These are phyloP conservation scores for Monilinia polystroma DNA, from an alignment of 2,329 filamentous ascomycete genomes.

Conservation along the genomic window DNA sequence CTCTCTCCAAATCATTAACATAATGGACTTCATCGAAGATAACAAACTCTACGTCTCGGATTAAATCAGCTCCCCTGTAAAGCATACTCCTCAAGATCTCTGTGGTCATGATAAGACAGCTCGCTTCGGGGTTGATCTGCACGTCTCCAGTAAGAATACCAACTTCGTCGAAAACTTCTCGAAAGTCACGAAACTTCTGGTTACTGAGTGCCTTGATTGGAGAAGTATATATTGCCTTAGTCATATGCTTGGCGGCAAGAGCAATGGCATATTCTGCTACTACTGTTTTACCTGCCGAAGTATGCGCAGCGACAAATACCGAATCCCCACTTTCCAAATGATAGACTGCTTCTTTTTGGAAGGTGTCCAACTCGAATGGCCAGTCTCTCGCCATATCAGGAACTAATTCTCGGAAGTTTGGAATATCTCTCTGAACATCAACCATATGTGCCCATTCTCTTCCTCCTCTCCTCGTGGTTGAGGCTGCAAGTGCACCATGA, in stretches of 20 bases:
- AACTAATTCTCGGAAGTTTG: slow-evolving; percentile 91
- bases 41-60: slow-evolving; percentile 96
- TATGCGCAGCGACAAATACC: slow-evolving; percentile 96
- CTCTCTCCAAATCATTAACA: slow-evolving; percentile 92
- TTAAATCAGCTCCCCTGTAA: slow-evolving; percentile 91
- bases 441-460: slow-evolving; percentile 99
- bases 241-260: slow-evolving; percentile 96
- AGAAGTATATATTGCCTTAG: slow-evolving; percentile 97
- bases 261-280: slow-evolving; percentile 98
- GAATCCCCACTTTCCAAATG: slow-evolving; percentile 96
- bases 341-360: slow-evolving; percentile 98
- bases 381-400: slow-evolving; percentile 95
- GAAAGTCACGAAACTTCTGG: slow-evolving; percentile 96
- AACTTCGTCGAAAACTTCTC: slow-evolving; percentile 87
- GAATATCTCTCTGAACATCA: slow-evolving; percentile 86
- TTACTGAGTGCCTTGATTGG: slow-evolving; percentile 98
- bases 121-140: slow-evolving; percentile 95
- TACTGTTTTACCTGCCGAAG: slow-evolving; percentile 95
- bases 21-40: slow-evolving; percentile 99
- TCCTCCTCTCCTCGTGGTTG: slow-evolving; percentile 69
- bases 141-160: slow-evolving; percentile 97
- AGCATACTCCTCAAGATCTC: slow-evolving; percentile 98
- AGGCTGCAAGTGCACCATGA: slow-evolving; percentile 70
- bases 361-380: slow-evolving; percentile 96
- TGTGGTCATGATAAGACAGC: slow-evolving; percentile 98